Evolutionary conservation across 495 filamentous ascomycete genomes (phyloP).

Genomic region (Aspergillus taichungensis): DNA sequence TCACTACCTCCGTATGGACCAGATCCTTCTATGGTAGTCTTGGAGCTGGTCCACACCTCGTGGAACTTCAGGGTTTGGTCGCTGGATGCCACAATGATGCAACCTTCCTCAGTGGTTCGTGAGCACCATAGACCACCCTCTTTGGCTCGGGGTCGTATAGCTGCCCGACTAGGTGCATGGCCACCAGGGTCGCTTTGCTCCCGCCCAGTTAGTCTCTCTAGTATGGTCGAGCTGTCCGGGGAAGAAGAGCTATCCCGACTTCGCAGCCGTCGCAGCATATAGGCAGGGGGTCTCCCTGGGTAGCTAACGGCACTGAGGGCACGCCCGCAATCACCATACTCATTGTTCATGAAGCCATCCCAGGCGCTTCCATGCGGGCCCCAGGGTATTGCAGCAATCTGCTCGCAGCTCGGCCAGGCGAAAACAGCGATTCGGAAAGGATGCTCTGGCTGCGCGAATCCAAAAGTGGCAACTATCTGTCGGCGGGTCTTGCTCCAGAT

Average conservation of each 20-base stretch:
- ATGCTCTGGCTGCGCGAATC: constrained; percentile 91
- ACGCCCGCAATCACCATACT: constrained; percentile 24
- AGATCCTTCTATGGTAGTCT: constrained; percentile 45
- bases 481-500: constrained; percentile 81
- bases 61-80: constrained; percentile 95
- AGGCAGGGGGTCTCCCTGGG: constrained; percentile 27
- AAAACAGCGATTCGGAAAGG: constrained; percentile 88
- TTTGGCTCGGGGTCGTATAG: constrained; percentile 31
- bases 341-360: constrained; percentile 40
- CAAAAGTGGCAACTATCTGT: constrained; percentile 90
- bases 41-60: constrained; percentile 74
- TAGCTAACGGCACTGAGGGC: constrained; percentile 43
- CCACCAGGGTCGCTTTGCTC: not conserved
- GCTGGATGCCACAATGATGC: constrained; percentile 88
- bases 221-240: not conserved
- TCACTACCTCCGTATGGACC: constrained; percentile 78
- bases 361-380: constrained; percentile 69
- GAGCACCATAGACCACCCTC: constrained; percentile 44
- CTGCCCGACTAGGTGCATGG: constrained; percentile 1
- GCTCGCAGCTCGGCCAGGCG: constrained; percentile 86
- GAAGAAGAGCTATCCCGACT: constrained; percentile 7
- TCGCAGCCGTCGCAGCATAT: constrained; percentile 1
- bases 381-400: constrained; percentile 87
- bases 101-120: constrained; percentile 71
- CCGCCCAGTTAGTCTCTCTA: not conserved